Base-by-base conservation (phyloP, 2,329 filamentous ascomycete genomes). In the Penicillium sp. region DNA sequence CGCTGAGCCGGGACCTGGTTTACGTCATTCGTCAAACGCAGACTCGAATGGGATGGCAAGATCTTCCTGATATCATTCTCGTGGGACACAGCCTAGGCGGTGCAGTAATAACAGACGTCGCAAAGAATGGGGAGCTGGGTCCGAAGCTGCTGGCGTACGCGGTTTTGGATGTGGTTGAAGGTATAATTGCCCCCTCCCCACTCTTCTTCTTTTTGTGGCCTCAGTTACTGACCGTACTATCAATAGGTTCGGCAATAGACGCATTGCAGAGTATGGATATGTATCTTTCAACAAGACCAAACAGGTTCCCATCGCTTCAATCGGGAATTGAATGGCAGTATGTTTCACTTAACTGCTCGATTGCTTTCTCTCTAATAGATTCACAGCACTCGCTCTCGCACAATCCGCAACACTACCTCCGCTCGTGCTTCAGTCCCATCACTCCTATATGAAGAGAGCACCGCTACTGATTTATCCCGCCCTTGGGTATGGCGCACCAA, bases 71-170 rank as follows among this genome's bases (percentile, higher is more conserved):
- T 32, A 76, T 93, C 22, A 77, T 97, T 27, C 83, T 97, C 0
- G 86, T 99, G 7, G 94, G 94, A 27, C 94, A 99, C 75, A 96
- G 90, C 38, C 83, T 97, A 3, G 94, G 94, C 49, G 94, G 94
- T 13, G 93, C 93, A 6, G 90, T 97, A 0, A 86, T 96, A 8
- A 95, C 91, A 0, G 86, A 96, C 66, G 79, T 95, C 52, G 92
- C 92, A 11, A 85, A 83, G 66, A 81, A 81, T 16, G 84, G 84
- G 1, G 76, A 80, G 38, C 76, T 96, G 34, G 89, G 88, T 1
- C 72, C 76, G 36, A 82, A 86, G 24, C 72, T 97, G 1, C 78
- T 97, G 14, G 94, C 90, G 18, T 96, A 93, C 73, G 90, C 87
- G 3, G 92, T 97, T 7, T 79, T 99, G 14, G 94, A 99, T 73